phyloP scores from a whole-genome alignment of 2,329 filamentous ascomycete genomes.

The Macrophomina phaseolina region DNA sequence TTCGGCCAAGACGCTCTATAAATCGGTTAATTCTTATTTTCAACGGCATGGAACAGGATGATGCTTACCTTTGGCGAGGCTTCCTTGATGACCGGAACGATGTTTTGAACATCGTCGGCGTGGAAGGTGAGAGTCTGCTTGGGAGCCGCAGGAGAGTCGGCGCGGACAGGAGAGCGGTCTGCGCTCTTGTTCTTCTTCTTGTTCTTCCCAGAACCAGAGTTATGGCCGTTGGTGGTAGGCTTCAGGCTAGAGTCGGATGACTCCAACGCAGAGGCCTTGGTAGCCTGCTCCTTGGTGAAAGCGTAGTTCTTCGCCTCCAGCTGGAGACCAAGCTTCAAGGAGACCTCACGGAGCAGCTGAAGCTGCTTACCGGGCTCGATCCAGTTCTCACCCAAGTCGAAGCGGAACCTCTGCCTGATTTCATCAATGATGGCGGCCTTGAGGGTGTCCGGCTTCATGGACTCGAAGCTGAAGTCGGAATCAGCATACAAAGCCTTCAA shows the following conservation, averaged over 20 bases:
- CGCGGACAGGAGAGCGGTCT: slow-evolving; percentile 54
- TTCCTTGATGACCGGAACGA: slow-evolving; percentile 95
- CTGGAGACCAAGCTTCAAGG: slow-evolving; percentile 88
- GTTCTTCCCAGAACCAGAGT: slow-evolving; percentile 49
- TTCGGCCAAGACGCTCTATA: slow-evolving; percentile 79
- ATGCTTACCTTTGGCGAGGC: slow-evolving; percentile 70
- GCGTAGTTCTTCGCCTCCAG: slow-evolving; percentile 77
- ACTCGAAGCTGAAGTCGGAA: slow-evolving; percentile 79
- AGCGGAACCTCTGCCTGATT: slow-evolving; percentile 76
- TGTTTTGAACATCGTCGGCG: slow-evolving; percentile 85
- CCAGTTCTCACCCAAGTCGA: slow-evolving; percentile 73
- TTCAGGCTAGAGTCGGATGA: slow-evolving; percentile 29
- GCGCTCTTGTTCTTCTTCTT: slow-evolving; percentile 65
- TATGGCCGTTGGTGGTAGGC: slow-evolving; percentile 45
- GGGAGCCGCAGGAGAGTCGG: slow-evolving; percentile 51
- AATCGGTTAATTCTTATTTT: background rate
- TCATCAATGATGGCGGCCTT: slow-evolving; percentile 73
- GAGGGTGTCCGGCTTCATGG: slow-evolving; percentile 75
- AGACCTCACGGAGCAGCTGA: slow-evolving; percentile 88
- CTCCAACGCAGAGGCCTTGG: slow-evolving; percentile 30
- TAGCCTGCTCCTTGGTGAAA: slow-evolving; percentile 58
- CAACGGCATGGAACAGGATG: background rate
- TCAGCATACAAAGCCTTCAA: slow-evolving; percentile 80
- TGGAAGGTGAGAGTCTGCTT: slow-evolving; percentile 80
- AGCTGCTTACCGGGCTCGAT: slow-evolving; percentile 70